Evolutionary conservation across 2,329 filamentous ascomycete species (phyloP), one percentile per base, ranked within the genome.

Genomic region (Triangularia verruculosa): DNA sequence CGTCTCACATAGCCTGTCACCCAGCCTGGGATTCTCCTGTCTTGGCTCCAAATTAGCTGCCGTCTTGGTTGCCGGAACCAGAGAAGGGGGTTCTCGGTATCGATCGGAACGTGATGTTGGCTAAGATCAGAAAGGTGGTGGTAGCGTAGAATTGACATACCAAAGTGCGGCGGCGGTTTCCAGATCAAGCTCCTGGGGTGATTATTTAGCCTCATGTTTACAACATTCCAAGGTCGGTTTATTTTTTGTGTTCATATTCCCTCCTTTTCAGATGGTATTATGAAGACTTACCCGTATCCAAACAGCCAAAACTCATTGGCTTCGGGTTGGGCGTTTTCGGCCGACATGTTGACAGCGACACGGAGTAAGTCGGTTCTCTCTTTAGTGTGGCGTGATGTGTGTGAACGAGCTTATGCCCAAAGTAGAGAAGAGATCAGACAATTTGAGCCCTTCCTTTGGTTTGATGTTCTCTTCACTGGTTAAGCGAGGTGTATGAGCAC

Each of bases 121-220:
- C 39, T 28, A 28, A 34, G 56, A 13, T 24, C 39, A 59, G 39
- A 25, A 17, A 32, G 57, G 24, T 47, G 57, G 57, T 17, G n/a
- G 25, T 52, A 25, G 28, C n/a, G 39, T 22, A 28, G 43, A 22
- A 15, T 47, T 27, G 20, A 39, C 34, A 67, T 88, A 97, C 94
- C 94, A 75, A 90, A 97, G 75, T 97, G 91, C 69, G 95, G 95
- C 66, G 95, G 95, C 62, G 95, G 94, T 77, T 98, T 99, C 93
- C 93, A 99, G 72, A 99, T 97, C 75, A 99, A 79, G 76, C 93
- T 97, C 79, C 94, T 95, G 57, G 53, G 4, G 51, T 54, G 51
- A 15, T 8, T 27, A 47, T 47, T 47, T 47, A 47, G 39, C 30
- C 17, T 22, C 39, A 57, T 64, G 34, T 59, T 60, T 57, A 24